Conservation (phyloP, 1,284 basidiomycete species). For the Boletus smithii region DNA sequence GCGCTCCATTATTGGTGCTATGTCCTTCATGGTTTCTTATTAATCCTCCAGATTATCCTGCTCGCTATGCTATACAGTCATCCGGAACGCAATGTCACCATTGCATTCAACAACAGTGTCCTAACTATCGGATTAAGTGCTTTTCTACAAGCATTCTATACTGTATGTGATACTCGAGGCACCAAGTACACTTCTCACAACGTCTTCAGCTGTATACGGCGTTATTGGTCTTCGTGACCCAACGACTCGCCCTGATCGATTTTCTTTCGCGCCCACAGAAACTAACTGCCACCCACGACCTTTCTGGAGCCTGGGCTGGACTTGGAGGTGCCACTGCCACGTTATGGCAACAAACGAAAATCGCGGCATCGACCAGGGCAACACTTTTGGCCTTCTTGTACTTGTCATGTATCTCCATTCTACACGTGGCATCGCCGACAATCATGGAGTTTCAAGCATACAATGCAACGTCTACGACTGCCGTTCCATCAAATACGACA, state of each 20-base stretch:
- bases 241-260: neutral
- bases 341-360: conserved; percentile 6
- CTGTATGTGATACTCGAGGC: conserved; percentile 2
- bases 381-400: neutral
- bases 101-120: conserved; percentile 1
- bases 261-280: neutral
- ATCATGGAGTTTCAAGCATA: conserved; percentile 4
- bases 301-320: conserved; percentile 5
- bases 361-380: neutral
- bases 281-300: conserved; percentile 4
- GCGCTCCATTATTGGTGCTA: conserved; percentile 4
- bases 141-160: conserved; percentile 11
- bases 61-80: conserved; percentile 1
- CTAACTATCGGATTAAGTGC: conserved; percentile 8
- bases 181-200: neutral
- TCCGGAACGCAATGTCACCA: conserved; percentile 3
- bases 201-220: conserved; percentile 5
- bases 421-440: conserved; percentile 4
- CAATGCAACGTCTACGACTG: neutral
- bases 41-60: conserved; percentile 5
- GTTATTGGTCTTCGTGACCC: conserved; percentile 4
- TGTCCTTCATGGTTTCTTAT: conserved; percentile 4
- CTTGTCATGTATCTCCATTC: neutral
- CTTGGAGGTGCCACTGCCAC: conserved; percentile 2
- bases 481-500: neutral